These are phyloP conservation scores for Naganishia vaughanmartiniae DNA, from an alignment of 768 basidiomycete genomes.

Conservation along the genomic window DNA sequence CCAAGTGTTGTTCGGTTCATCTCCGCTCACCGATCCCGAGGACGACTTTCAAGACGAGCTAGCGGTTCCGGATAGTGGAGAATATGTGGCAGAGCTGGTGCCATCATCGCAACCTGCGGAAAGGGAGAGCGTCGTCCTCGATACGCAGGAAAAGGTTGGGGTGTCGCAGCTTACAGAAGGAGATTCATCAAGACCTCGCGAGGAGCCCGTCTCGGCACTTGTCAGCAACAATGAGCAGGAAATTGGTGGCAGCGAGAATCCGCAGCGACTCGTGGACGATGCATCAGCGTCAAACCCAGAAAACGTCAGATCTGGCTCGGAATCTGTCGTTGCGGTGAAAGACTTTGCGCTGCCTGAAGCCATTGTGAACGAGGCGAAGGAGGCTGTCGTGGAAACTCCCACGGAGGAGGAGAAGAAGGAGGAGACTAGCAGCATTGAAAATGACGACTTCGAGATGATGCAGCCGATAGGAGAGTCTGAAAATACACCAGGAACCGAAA, in stretches of 20 bases:
- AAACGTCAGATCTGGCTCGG: not conserved
- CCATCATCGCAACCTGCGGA: conserved; percentile 3
- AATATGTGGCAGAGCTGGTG: not conserved
- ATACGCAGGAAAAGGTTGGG: not conserved
- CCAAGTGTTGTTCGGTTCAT: conserved; percentile 15
- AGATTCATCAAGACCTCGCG: not conserved
- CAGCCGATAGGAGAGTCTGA: not conserved
- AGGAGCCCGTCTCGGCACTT: not conserved
- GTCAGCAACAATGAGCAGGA: not conserved
- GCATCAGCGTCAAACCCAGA: not conserved
- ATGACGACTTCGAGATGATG: not conserved
- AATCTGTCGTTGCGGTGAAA: not conserved
- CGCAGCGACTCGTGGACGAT: not conserved
- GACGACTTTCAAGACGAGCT: not conserved
- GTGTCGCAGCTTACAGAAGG: not conserved
- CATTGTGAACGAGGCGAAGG: not conserved
- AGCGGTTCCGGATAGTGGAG: not conserved
- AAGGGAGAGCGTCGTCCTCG: not conserved
- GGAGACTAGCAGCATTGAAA: too few relatives aligned
- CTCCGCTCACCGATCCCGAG: conserved; percentile 14
- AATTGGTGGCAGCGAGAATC: not conserved
- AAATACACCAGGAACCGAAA: not conserved
- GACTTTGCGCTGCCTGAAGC: not conserved
- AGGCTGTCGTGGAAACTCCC: not conserved
- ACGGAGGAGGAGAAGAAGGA: not conserved